Percentiles rank a stretch among this genome's conserved stretches.
Conservation (phyloP, 164 flowering plant species). For the Warburgia ugandensis region DNA sequence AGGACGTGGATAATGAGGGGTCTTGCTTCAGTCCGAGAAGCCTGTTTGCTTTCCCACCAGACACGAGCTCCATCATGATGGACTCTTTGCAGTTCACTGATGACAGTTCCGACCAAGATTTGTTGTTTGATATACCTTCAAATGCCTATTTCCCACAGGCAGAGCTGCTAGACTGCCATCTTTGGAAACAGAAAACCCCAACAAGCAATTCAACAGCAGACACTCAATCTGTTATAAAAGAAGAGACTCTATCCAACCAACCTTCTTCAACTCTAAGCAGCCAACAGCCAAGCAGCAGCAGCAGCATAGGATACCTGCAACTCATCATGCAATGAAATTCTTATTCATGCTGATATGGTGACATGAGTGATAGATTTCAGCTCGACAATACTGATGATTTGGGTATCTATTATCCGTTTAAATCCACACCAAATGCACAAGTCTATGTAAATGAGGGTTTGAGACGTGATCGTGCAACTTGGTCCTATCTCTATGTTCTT, state of each 20-base stretch:
- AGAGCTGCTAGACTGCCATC: slow-evolving; percentile 48
- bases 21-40: slow-evolving; percentile 62
- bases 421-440: slow-evolving; percentile 1
- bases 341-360: not conserved
- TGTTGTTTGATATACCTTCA: slow-evolving; percentile 76
- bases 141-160: slow-evolving; percentile 75
- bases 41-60: slow-evolving; percentile 55
- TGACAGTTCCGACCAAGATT: slow-evolving; percentile 65
- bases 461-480: not conserved
- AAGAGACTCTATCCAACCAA: not conserved
- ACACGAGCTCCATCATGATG: slow-evolving; percentile 43
- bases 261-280: slow-evolving; percentile 1
- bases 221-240: not conserved
- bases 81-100: slow-evolving; percentile 47
- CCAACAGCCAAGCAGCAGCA: slow-evolving; percentile 6
- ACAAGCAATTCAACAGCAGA: not conserved
- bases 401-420: not conserved
- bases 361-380: not conserved
- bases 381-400: not conserved
- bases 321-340: slow-evolving; percentile 2
- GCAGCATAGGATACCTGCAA: slow-evolving; percentile 1
- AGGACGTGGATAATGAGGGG: slow-evolving; percentile 43
- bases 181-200: slow-evolving; percentile 2
- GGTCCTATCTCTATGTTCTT: not conserved
- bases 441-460: slow-evolving; percentile 5